Conservation (phyloP, 177 flowering plant genomes). For the Vitis hybrid region DNA sequence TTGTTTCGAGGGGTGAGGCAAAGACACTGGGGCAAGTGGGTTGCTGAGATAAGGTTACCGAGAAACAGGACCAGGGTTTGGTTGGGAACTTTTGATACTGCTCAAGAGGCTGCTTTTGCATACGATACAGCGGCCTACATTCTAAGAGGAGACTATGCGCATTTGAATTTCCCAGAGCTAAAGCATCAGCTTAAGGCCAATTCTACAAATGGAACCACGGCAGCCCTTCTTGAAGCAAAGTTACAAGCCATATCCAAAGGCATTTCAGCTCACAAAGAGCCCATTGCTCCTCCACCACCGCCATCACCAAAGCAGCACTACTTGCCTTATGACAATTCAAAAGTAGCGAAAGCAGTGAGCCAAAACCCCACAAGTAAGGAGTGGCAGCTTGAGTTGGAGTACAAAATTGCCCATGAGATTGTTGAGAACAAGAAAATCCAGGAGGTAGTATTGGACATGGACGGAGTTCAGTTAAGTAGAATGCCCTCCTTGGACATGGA, state of each 20-base stretch:
- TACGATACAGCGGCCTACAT: conserved; percentile 93
- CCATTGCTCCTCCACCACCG: conserved; percentile 8
- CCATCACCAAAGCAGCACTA: conserved; percentile 16
- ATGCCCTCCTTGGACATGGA: conserved; percentile 97
- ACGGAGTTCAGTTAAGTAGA: conserved; percentile 73
- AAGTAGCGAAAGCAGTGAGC: conserved; percentile 6
- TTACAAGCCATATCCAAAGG: conserved; percentile 44
- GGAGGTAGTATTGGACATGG: conserved; percentile 33
- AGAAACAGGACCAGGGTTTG: conserved; percentile 88
- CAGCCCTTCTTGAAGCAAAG: conserved; percentile 77
- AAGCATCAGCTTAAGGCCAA: conserved; percentile 65
- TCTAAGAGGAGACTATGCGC: conserved; percentile 82
- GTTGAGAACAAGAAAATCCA: conserved; percentile 27
- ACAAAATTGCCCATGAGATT: conserved; percentile 22
- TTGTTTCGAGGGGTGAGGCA: conserved; percentile 88
- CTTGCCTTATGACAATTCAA: not conserved
- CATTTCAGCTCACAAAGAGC: conserved; percentile 9
- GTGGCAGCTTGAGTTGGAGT: conserved; percentile 27
- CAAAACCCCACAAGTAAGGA: conserved; percentile 20
- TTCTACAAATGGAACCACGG: conserved; percentile 44
- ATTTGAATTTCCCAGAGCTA: conserved; percentile 78
- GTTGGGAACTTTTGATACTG: conserved; percentile 88
- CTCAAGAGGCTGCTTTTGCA: conserved; percentile 86
- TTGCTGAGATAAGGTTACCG: conserved; percentile 89
- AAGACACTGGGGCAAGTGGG: conserved; percentile 99